Conservation (phyloP, 75 land plant species). For the Picea sitchensis region DNA sequence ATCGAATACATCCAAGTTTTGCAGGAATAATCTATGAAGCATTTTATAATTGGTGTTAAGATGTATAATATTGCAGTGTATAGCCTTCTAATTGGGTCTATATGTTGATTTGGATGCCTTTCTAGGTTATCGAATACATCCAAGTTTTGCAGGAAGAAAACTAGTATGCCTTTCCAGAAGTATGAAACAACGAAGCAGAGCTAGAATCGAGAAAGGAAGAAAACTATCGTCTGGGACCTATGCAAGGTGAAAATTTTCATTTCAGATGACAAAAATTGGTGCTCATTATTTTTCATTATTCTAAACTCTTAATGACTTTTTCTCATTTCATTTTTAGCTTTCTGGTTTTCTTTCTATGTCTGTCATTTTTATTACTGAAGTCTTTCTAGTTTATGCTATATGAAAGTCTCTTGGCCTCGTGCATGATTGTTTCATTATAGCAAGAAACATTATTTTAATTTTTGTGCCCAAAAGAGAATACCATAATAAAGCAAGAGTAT, state of each 20-base stretch:
- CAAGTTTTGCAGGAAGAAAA: conserved; percentile 77
- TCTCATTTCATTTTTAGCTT: background rate
- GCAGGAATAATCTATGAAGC: background rate
- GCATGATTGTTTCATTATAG: background rate
- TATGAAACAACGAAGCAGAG: conserved; percentile 67
- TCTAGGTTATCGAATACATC: conserved; percentile 90
- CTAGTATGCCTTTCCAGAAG: conserved; percentile 27
- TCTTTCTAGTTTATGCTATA: background rate
- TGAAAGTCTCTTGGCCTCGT: background rate
- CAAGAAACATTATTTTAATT: background rate
- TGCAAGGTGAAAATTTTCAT: conserved; percentile 2
- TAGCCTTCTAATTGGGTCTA: background rate
- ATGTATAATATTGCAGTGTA: background rate
- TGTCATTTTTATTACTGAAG: background rate
- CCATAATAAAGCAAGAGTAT: no score
- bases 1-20: conserved; percentile 89
- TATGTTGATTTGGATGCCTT: background rate
- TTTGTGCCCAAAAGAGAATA: background rate
- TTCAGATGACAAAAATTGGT: background rate
- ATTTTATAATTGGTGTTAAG: background rate
- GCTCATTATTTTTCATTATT: background rate
- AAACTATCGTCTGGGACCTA: conserved; percentile 74
- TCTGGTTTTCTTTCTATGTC: background rate
- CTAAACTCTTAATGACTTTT: background rate
- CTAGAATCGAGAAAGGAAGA: conserved; percentile 60